Evolutionary conservation across 2,329 filamentous ascomycete species (phyloP).

Genomic region (Mariannaea sp.): DNA sequence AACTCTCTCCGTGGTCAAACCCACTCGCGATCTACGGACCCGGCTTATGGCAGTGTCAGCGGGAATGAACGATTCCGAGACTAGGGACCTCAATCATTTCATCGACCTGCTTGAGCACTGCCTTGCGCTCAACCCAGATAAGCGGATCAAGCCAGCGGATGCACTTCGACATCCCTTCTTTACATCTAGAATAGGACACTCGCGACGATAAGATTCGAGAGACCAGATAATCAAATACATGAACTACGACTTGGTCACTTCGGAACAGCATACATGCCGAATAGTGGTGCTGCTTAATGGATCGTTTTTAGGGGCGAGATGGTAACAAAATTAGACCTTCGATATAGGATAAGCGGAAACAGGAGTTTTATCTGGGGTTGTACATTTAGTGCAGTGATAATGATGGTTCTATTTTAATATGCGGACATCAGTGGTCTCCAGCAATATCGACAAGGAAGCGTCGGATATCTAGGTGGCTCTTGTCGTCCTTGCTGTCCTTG

Average conservation of each 20-base stretch:
- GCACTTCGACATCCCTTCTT: slow-evolving; percentile 92
- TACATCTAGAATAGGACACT: slow-evolving; percentile 43
- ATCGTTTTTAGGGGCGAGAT: too few relatives aligned
- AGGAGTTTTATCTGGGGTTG: neutral
- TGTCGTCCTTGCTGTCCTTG: too few relatives aligned
- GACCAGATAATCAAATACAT: neutral
- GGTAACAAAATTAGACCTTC: too few relatives aligned
- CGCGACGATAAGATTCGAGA: slow-evolving; percentile 30
- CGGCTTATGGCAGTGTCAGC: slow-evolving; percentile 75
- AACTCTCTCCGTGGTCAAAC: slow-evolving; percentile 72
- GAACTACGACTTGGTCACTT: neutral
- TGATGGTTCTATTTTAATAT: too few relatives aligned
- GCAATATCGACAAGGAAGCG: too few relatives aligned
- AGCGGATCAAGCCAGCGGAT: slow-evolving; percentile 83
- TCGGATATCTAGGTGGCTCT: too few relatives aligned
- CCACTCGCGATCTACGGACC: slow-evolving; percentile 80
- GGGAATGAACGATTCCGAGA: slow-evolving; percentile 74
- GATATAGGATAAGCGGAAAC: too few relatives aligned
- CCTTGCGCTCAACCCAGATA: slow-evolving; percentile 87
- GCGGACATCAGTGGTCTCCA: too few relatives aligned
- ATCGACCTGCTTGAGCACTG: slow-evolving; percentile 88
- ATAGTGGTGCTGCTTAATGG: neutral
- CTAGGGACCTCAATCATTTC: slow-evolving; percentile 80
- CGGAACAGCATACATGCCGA: neutral
- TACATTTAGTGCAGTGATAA: neutral